These are phyloP conservation scores for Pichia deserticola DNA, from an alignment of 805 yeast genomes.

Conservation along the genomic window DNA sequence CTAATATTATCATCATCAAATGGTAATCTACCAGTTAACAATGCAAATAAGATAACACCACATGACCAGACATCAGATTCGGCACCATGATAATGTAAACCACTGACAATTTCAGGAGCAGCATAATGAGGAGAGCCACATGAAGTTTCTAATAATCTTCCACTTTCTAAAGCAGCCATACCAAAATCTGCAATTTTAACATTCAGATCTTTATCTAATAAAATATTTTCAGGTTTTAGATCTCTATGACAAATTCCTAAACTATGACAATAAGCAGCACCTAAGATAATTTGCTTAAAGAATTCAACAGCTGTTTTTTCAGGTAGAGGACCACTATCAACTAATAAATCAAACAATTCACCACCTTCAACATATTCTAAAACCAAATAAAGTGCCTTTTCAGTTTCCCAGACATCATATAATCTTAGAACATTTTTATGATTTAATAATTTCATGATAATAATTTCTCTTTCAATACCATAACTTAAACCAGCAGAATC, in stretches of 20 bases:
- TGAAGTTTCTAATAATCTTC: slow-evolving; percentile 78
- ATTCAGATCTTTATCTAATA: slow-evolving; percentile 74
- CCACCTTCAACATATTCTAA: slow-evolving; percentile 97
- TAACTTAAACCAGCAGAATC: slow-evolving; percentile 58
- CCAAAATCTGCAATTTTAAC: slow-evolving; percentile 98
- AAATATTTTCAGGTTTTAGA: slow-evolving; percentile 70
- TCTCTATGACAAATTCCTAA: slow-evolving; percentile 70
- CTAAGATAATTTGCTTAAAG: slow-evolving; percentile 65
- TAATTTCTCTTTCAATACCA: slow-evolving; percentile 82
- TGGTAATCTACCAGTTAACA: slow-evolving; percentile 90
- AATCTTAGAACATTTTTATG: slow-evolving; percentile 75
- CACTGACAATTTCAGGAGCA: slow-evolving; percentile 95
- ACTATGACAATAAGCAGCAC: slow-evolving; percentile 60
- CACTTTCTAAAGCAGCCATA: slow-evolving; percentile 93
- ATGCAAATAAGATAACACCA: slow-evolving; percentile 90
- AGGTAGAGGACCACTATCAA: slow-evolving; percentile 79
- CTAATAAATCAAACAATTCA: slow-evolving; percentile 85
- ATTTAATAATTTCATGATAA: slow-evolving; percentile 73
- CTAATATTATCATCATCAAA: slow-evolving; percentile 96
- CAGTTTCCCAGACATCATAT: slow-evolving; percentile 84
- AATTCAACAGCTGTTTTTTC: slow-evolving; percentile 87
- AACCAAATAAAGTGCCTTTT: slow-evolving; percentile 74
- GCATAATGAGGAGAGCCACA: slow-evolving; percentile 99
- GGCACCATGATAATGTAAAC: slow-evolving; percentile 90
- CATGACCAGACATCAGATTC: slow-evolving; percentile 98